Percentiles rank a stretch among this genome's conserved stretches.
Conservation (phyloP, 805 yeast species). For the Starmera pachycereana region DNA sequence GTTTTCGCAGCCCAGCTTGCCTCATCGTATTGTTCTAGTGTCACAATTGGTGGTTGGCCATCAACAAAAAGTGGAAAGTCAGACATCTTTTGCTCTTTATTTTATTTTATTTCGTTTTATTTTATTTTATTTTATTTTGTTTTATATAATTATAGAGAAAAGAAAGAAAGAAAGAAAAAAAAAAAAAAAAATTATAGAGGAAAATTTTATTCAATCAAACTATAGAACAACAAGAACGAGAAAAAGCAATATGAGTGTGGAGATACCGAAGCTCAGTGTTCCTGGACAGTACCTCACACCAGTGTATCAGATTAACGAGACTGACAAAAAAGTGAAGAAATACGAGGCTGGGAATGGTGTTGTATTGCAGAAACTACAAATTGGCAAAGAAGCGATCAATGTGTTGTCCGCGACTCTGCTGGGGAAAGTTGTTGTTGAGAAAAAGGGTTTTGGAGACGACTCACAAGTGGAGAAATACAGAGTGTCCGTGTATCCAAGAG, state of each 20-base stretch:
- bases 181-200: neutral
- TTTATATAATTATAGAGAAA: no score
- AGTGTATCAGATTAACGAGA: conserved; percentile 27
- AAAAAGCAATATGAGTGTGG: conserved; percentile 10
- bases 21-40: conserved; percentile 36
- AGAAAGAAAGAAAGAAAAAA: no score
- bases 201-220: neutral
- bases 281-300: conserved; percentile 82
- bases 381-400: conserved; percentile 27
- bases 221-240: neutral
- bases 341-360: conserved; percentile 62
- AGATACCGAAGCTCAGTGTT: conserved; percentile 40
- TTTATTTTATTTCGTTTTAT: no score
- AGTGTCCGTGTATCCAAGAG: conserved; percentile 20
- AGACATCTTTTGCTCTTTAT: conserved; percentile 2
- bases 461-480: conserved; percentile 6
- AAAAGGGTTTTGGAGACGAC: conserved; percentile 8
- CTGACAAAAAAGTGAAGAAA: conserved; percentile 25
- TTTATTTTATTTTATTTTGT: no score
- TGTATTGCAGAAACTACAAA: conserved; percentile 33
- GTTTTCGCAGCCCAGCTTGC: conserved; percentile 43
- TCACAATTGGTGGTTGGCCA: conserved; percentile 36
- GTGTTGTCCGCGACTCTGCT: conserved; percentile 49
- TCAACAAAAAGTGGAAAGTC: conserved; percentile 32
- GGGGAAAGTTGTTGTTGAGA: conserved; percentile 38